These are phyloP conservation scores for Diaporthe ilicicola DNA, from an alignment of 2,329 filamentous ascomycete species.

Conservation along the genomic window DNA sequence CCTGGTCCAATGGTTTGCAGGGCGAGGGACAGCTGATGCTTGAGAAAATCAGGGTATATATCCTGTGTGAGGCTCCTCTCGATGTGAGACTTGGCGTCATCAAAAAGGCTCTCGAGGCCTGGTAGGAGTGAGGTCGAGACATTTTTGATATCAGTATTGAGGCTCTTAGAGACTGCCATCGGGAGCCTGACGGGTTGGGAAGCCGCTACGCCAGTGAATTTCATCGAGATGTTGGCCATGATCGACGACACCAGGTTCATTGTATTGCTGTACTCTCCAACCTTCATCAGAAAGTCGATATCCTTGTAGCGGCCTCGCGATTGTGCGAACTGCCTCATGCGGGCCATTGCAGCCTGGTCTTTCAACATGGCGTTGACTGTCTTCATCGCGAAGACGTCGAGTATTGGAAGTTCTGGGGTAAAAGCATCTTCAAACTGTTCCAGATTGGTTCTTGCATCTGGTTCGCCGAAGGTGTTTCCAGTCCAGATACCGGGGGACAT, in stretches of 20 bases:
- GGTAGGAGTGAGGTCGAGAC: conserved; percentile 16
- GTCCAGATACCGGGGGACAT: conserved; percentile 8
- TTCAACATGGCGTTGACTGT: conserved; percentile 22
- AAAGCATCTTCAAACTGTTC: conserved; percentile 16
- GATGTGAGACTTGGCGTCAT: conserved; percentile 5
- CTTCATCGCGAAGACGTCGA: conserved; percentile 26
- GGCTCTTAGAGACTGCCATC: conserved; percentile 1
- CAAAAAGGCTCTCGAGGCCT: conserved; percentile 10
- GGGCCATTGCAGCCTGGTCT: conserved; percentile 9
- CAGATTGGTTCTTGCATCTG: conserved; percentile 21
- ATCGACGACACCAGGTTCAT: conserved; percentile 1
- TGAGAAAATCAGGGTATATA: conserved; percentile 29
- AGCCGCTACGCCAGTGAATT: conserved; percentile 23
- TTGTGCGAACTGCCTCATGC: conserved; percentile 23
- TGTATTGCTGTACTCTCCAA: conserved; percentile 11
- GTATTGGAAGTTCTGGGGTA: conserved; percentile 4
- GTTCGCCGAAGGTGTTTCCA: conserved; percentile 13
- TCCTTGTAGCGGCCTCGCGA: conserved; percentile 12
- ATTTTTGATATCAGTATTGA: conserved; percentile 20
- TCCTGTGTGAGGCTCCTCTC: conserved; percentile 23
- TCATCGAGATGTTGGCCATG: conserved; percentile 12
- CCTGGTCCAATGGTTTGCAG: conserved; percentile 23
- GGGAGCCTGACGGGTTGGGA: conserved; percentile 21
- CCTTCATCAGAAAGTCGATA: conserved; percentile 26
- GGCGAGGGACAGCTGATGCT: conserved; percentile 22